phyloP scores from a whole-genome alignment of 129 eudicot species.

The Solidago caesia region DNA sequence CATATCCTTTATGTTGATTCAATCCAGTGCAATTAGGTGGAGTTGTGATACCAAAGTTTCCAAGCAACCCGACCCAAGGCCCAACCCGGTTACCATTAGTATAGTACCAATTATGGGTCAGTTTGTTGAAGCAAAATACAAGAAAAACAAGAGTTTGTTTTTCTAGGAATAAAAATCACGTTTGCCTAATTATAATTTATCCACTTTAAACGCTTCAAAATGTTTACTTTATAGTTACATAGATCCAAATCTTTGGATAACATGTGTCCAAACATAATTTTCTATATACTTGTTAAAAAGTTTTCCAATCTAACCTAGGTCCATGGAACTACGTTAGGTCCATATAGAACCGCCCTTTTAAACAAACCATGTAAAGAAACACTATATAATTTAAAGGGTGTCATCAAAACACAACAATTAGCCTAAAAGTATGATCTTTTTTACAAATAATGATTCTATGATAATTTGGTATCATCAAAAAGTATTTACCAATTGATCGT shows the following conservation, averaged over 20 bases:
- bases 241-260: no score
- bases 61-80: neutral
- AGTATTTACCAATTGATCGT: no score
- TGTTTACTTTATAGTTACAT: no score
- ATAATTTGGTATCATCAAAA: constrained; percentile 15
- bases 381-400: constrained; percentile 13
- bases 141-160: constrained; percentile 22
- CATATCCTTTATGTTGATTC: constrained; percentile 46
- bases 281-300: no score
- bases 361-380: constrained; percentile 21
- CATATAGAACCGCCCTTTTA: no score
- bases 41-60: constrained; percentile 18
- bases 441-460: neutral
- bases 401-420: neutral
- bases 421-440: constrained; percentile 20
- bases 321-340: no score
- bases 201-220: no score
- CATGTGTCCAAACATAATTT: no score
- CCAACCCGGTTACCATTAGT: constrained; percentile 20
- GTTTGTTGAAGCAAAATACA: constrained; percentile 23
- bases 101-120: neutral
- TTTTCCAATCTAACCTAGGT: no score
- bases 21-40: constrained; percentile 54
- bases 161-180: no score
- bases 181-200: no score